These are phyloP conservation scores for Tulasnella sp. DNA, from an alignment of 768 basidiomycete genomes.

Conservation along the genomic window DNA sequence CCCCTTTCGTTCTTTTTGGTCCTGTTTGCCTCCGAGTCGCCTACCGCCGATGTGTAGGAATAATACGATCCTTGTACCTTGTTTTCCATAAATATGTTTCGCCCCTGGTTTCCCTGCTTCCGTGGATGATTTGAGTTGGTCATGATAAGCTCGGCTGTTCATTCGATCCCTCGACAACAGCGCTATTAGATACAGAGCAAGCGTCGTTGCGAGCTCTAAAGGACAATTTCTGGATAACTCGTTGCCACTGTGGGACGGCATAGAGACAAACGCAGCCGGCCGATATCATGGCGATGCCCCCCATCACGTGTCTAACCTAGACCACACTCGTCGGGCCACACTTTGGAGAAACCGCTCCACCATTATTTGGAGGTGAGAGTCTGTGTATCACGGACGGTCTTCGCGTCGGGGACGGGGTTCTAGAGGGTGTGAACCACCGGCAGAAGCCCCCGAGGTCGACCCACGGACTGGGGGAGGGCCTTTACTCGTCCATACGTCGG, in stretches of 20 bases:
- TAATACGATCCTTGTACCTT: background rate
- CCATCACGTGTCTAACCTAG: too few species aligned
- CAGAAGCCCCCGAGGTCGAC: background rate
- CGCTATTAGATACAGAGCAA: too few species aligned
- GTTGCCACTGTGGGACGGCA: too few species aligned
- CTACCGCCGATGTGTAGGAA: background rate
- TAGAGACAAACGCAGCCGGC: too few species aligned
- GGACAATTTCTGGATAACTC: too few species aligned
- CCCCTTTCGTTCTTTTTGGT: constrained; percentile 2
- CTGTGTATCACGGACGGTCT: background rate
- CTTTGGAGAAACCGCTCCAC: background rate
- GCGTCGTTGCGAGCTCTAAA: too few species aligned
- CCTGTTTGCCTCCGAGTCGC: background rate
- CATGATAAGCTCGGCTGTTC: too few species aligned
- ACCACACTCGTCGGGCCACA: too few species aligned
- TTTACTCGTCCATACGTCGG: background rate
- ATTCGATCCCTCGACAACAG: too few species aligned
- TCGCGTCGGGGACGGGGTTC: background rate
- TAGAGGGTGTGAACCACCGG: constrained; percentile 8
- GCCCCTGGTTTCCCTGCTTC: background rate
- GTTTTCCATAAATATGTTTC: background rate
- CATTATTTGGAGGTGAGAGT: background rate
- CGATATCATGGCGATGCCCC: too few species aligned
- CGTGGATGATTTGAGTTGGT: too few species aligned
- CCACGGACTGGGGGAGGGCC: background rate